Percentiles rank a stretch among this genome's conserved stretches.
These are phyloP conservation scores for Elsinoe arachidis DNA, from an alignment of 2,329 filamentous ascomycete genomes.

Conservation along the genomic window DNA sequence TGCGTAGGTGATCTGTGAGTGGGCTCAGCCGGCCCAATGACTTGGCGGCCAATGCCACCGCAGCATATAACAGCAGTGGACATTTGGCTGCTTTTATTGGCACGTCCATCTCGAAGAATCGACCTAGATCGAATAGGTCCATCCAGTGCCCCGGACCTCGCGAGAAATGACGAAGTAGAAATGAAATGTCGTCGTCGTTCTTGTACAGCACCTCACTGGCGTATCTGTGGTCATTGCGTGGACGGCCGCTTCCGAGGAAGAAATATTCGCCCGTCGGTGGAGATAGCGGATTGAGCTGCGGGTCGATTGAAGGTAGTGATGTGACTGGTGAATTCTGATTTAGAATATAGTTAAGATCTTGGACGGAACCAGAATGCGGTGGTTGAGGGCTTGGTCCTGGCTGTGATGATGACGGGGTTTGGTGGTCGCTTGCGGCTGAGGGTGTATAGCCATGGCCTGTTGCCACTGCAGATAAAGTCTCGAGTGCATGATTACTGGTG, in stretches of 20 bases:
- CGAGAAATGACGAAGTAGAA: conserved; percentile 51
- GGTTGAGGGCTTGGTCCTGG: conserved; percentile 15
- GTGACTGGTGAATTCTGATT: conserved; percentile 36
- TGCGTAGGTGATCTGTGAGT: background rate
- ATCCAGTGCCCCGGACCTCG: conserved; percentile 52
- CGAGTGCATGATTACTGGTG: conserved; percentile 36
- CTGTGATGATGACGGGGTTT: conserved; percentile 21
- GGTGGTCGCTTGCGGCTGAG: conserved; percentile 22
- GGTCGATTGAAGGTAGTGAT: conserved; percentile 34
- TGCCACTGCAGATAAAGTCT: conserved; percentile 46
- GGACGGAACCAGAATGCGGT: conserved; percentile 12
- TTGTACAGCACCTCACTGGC: conserved; percentile 9
- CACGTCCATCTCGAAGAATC: conserved; percentile 53
- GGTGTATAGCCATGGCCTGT: conserved; percentile 27
- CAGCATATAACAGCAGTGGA: conserved; percentile 44
- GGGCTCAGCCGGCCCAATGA: conserved; percentile 46
- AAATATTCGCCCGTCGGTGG: conserved; percentile 12
- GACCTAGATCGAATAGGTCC: conserved; percentile 49
- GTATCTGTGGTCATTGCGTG: background rate
- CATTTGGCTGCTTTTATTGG: conserved; percentile 47
- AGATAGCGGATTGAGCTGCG: conserved; percentile 26
- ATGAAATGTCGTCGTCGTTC: conserved; percentile 47
- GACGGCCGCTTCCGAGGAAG: background rate
- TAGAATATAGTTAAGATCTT: conserved; percentile 50
- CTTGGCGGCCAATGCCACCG: conserved; percentile 54